These are phyloP conservation scores for Cladobotryum mycophilum DNA, from an alignment of 2,329 filamentous ascomycete species.

Conservation along the genomic window DNA sequence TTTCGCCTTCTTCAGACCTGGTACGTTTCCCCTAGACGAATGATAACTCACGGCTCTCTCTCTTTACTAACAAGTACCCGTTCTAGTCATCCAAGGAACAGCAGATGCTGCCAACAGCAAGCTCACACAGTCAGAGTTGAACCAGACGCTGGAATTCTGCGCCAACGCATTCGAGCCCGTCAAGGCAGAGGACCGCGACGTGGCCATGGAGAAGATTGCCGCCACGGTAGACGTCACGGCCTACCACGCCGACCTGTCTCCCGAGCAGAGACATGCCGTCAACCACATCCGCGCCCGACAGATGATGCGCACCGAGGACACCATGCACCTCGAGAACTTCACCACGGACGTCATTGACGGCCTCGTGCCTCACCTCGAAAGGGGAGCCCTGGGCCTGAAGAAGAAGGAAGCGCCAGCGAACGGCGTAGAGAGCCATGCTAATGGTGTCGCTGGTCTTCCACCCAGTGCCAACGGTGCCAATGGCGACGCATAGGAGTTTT, in stretches of 20 bases:
- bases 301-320: slow-evolving; percentile 27
- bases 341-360: slow-evolving; percentile 19
- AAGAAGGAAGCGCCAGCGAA: slow-evolving; percentile 3
- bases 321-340: slow-evolving; percentile 27
- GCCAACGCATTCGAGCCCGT: slow-evolving; percentile 20
- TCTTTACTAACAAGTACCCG: not conserved
- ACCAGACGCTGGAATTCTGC: slow-evolving; percentile 27
- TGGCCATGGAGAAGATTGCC: not conserved
- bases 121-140: slow-evolving; percentile 23
- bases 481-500: too few species aligned
- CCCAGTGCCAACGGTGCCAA: too few species aligned
- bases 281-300: slow-evolving; percentile 24
- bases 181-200: not conserved
- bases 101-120: slow-evolving; percentile 21
- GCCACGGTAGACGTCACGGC: slow-evolving; percentile 6
- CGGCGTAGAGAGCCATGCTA: not conserved
- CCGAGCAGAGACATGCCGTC: slow-evolving; percentile 20
- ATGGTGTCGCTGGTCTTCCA: too few species aligned
- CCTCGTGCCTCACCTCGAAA: slow-evolving; percentile 18
- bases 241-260: slow-evolving; percentile 17
- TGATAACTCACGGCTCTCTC: not conserved
- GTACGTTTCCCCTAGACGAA: slow-evolving; percentile 20
- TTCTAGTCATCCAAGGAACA: slow-evolving; percentile 30
- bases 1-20: slow-evolving; percentile 33
- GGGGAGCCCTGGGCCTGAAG: slow-evolving; percentile 16